Conservation (phyloP, 805 yeast genomes). For the Pichia occidentalis region DNA sequence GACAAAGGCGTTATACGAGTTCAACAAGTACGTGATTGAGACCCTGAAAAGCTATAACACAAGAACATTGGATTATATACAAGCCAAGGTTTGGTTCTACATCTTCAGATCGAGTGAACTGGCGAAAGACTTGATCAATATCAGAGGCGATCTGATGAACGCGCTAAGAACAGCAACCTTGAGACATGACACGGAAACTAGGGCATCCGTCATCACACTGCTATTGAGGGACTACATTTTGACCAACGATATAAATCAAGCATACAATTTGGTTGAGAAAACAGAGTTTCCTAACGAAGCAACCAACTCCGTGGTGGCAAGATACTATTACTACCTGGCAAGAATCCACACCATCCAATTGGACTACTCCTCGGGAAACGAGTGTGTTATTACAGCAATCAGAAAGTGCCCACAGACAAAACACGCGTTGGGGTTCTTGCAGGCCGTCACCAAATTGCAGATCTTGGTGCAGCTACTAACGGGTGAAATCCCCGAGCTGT, state of each 20-base stretch:
- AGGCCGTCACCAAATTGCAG: constrained; percentile 81
- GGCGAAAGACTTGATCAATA: constrained; percentile 41
- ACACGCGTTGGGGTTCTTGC: constrained; percentile 79
- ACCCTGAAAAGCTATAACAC: constrained; percentile 63
- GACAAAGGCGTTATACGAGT: constrained; percentile 40
- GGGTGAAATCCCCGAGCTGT: constrained; percentile 93
- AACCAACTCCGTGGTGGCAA: constrained; percentile 74
- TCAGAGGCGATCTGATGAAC: constrained; percentile 63
- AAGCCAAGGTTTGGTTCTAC: constrained; percentile 92
- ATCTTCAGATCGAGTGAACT: constrained; percentile 72
- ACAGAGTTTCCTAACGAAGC: constrained; percentile 82
- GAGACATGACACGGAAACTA: constrained; percentile 88
- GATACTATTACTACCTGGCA: constrained; percentile 89
- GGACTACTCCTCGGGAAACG: constrained; percentile 85
- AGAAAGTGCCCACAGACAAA: constrained; percentile 93
- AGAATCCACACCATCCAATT: constrained; percentile 86
- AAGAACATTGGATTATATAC: constrained; percentile 77
- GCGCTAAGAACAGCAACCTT: constrained; percentile 83
- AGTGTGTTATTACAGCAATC: constrained; percentile 86
- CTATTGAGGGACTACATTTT: constrained; percentile 74
- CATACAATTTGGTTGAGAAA: constrained; percentile 83
- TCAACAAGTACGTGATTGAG: constrained; percentile 46
- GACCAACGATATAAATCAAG: constrained; percentile 77
- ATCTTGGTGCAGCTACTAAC: constrained; percentile 85
- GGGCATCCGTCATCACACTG: constrained; percentile 80